Percentiles rank a stretch among this genome's conserved stretches.
phyloP scores from a whole-genome alignment of 208 protist genomes.

The Acanthamoeba royreba region DNA sequence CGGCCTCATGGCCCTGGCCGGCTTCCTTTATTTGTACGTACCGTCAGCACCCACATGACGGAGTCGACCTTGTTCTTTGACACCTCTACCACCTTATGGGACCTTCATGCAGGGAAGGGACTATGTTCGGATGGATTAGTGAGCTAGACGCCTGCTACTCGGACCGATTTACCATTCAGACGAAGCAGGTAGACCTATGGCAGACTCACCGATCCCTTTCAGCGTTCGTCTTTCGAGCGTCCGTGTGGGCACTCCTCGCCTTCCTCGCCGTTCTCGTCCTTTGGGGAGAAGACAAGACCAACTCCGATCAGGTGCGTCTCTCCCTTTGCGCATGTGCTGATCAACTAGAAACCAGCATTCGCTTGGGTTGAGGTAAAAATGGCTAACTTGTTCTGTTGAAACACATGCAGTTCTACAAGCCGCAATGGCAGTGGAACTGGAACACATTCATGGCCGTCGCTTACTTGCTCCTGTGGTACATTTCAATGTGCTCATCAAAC shows the following conservation, averaged over 20 bases:
- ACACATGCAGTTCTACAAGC: not conserved
- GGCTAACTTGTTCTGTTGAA: not conserved
- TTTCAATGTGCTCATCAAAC: not conserved
- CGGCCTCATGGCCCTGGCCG: not conserved
- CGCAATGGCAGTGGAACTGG: slow-evolving; percentile 7
- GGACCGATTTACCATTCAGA: not conserved
- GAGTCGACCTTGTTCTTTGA: not conserved
- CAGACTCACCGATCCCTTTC: slow-evolving; percentile 8
- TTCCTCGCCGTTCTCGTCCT: not conserved
- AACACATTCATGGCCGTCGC: not conserved
- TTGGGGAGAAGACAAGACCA: not conserved
- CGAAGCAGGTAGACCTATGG: not conserved
- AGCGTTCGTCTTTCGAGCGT: not conserved
- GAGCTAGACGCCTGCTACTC: not conserved
- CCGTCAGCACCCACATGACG: too few relatives aligned
- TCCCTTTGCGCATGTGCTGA: not conserved
- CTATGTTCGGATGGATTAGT: not conserved
- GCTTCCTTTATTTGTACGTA: not conserved
- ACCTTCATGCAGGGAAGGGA: not conserved
- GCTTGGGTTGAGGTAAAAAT: too few relatives aligned
- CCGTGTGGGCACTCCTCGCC: not conserved
- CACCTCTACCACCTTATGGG: not conserved
- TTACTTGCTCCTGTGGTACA: not conserved
- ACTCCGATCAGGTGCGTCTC: not conserved
- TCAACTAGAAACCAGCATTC: too few relatives aligned